These are phyloP conservation scores for Serendipita sp. DNA, from an alignment of 768 basidiomycete species.

Conservation along the genomic window DNA sequence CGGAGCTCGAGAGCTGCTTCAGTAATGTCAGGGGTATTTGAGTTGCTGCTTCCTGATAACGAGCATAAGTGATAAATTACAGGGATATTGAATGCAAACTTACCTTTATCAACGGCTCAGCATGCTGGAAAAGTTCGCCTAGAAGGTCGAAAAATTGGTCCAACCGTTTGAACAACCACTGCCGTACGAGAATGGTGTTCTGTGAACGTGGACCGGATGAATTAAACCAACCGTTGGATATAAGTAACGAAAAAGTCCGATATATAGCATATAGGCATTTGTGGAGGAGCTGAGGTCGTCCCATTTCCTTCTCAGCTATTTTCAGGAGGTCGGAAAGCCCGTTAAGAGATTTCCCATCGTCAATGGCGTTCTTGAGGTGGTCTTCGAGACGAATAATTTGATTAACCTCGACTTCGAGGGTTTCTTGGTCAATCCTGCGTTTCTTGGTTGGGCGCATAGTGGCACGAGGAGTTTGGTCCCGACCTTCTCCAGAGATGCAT, in stretches of 20 bases:
- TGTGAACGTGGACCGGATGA: slow-evolving; percentile 33
- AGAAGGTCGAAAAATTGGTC: slow-evolving; percentile 55
- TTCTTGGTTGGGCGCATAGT: slow-evolving; percentile 2
- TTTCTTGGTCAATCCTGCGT: neutral
- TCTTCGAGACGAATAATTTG: slow-evolving; percentile 36
- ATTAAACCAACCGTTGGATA: slow-evolving; percentile 39
- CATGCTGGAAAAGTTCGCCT: slow-evolving; percentile 53
- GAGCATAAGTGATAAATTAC: slow-evolving; percentile 7
- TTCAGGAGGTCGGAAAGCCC: slow-evolving; percentile 55
- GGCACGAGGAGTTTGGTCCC: neutral
- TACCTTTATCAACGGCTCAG: slow-evolving; percentile 27
- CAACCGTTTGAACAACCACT: slow-evolving; percentile 68
- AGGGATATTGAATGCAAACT: neutral
- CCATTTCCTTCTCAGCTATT: slow-evolving; percentile 28
- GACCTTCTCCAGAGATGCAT: slow-evolving; percentile 9
- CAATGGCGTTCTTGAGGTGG: slow-evolving; percentile 36
- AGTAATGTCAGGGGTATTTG: slow-evolving; percentile 62
- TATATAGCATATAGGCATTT: slow-evolving; percentile 75
- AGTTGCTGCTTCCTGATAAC: slow-evolving; percentile 43
- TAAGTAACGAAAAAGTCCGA: slow-evolving; percentile 51
- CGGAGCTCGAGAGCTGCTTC: slow-evolving; percentile 54
- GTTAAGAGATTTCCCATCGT: slow-evolving; percentile 52
- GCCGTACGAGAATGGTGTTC: slow-evolving; percentile 42
- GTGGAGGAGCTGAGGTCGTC: slow-evolving; percentile 40
- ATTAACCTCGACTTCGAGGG: slow-evolving; percentile 5